Base-by-base conservation (phyloP, 257 asterid genomes). In the Nicotiana knightiana region DNA sequence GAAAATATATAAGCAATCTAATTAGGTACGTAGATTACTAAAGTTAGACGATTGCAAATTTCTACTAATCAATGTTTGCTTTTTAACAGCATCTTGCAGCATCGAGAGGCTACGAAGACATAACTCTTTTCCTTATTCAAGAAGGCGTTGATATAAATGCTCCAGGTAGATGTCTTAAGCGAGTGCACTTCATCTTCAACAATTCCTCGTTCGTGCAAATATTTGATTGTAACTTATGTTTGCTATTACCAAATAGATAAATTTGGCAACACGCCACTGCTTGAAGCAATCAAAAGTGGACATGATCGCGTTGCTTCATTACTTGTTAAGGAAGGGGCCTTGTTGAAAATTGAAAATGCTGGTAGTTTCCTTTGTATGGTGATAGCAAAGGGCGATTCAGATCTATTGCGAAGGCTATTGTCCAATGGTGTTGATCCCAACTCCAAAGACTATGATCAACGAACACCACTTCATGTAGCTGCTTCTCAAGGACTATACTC, bases 41-140 rank as follows among this genome's bases (percentile, higher is more conserved):
- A 48, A 26, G 39, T 73, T 26, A 5, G 54, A 37, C 21, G 3
- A 21, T 13, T 12, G 80, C 9, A 33, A 53, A 43, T 17, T 58
- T 43, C 58, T 21, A 62, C 81, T 86, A 57, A 86, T 11, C 26
- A 30, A 75, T 63, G 21, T 51, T 57, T 43, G 37, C 0, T 26
- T 4, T 81, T 81, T 2, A 83, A 70, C 93, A 96, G 99, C 99
- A 96, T 88, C 93, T 96, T 85, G 97, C 99, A 85, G 97, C 99
- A 75, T 93, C 97, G 0, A 88, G 84, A 88, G 99, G 99, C 21
- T 88, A 86, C 6, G 97, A 93, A 87, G 97, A 93, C 77, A 89
- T 96, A 51, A 86, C 89, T 53, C 84, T 55, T 76, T 93, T 89
- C 87, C 97, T 96, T 37, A 59, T 94, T 76, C 97, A 93, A 82